A percentile compares a stretch with the other conserved stretches of the same genome.
These are phyloP conservation scores for Sporothrix euskadiensis DNA, from an alignment of 2,329 filamentous ascomycete genomes.

Conservation along the genomic window DNA sequence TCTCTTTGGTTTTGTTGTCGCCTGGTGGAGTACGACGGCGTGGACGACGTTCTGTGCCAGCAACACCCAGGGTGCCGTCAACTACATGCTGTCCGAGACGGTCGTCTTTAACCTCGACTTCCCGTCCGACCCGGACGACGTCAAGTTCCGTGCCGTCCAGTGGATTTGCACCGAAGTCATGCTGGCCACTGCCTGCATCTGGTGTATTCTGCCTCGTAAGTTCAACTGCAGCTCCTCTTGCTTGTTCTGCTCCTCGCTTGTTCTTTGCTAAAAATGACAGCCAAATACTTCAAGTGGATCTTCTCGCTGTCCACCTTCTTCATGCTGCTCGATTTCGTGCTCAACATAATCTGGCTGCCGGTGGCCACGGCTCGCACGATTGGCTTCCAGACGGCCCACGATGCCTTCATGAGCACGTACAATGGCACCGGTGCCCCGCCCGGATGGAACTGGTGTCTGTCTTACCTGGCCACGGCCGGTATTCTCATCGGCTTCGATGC, in stretches of 20 bases:
- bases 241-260: too few species aligned
- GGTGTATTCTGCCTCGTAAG: slow-evolving; percentile 29
- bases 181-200: slow-evolving; percentile 26
- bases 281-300: slow-evolving; percentile 28
- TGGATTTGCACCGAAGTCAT: slow-evolving; percentile 30
- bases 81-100: slow-evolving; percentile 29
- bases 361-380: slow-evolving; percentile 24
- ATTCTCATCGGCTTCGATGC: slow-evolving; percentile 31
- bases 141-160: slow-evolving; percentile 30
- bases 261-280: background rate
- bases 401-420: slow-evolving; percentile 31
- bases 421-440: slow-evolving; percentile 29
- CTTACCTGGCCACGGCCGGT: slow-evolving; percentile 29
- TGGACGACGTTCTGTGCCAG: slow-evolving; percentile 32
- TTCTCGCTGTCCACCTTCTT: slow-evolving; percentile 26
- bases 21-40: slow-evolving; percentile 31
- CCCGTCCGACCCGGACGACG: slow-evolving; percentile 21
- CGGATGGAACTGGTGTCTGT: slow-evolving; percentile 31
- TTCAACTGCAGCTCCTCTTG: background rate
- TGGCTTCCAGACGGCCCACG: slow-evolving; percentile 29
- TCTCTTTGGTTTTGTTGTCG: slow-evolving; percentile 45
- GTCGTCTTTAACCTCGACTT: slow-evolving; percentile 28
- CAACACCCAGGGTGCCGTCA: slow-evolving; percentile 30
- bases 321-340: slow-evolving; percentile 29
- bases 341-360: slow-evolving; percentile 31